Evolutionary conservation across 345 rosid genomes (phyloP).

Genomic region (Pistacia integerrima): DNA sequence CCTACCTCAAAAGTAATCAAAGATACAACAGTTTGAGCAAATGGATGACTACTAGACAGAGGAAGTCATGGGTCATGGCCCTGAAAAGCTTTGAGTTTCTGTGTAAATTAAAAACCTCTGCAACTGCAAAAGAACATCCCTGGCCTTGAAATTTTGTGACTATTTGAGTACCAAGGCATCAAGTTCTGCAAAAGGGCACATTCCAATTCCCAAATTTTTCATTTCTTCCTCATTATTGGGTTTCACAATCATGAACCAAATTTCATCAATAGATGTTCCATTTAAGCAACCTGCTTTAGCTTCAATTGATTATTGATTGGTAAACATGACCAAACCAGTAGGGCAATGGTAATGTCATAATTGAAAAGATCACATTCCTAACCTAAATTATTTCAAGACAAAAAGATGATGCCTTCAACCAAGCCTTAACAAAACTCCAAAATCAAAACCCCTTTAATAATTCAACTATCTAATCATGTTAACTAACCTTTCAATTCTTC

Average conservation of each 20-base stretch:
- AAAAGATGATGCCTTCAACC: background rate
- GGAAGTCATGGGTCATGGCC: background rate
- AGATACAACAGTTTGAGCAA: background rate
- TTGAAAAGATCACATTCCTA: background rate
- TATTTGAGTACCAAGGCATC: too few species aligned
- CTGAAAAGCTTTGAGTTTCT: background rate
- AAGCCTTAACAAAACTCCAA: constrained; percentile 2
- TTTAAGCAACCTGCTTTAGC: too few species aligned
- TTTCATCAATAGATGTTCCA: too few species aligned
- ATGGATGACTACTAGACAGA: background rate
- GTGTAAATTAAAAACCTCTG: too few species aligned
- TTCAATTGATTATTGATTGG: background rate
- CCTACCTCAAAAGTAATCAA: background rate
- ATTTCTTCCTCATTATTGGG: background rate
- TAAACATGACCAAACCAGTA: background rate
- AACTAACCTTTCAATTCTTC: constrained; percentile 7
- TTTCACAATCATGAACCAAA: background rate
- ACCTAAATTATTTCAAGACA: constrained; percentile 7
- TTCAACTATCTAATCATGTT: constrained; percentile 16
- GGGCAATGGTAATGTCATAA: background rate
- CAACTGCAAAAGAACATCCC: background rate
- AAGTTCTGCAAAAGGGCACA: too few species aligned
- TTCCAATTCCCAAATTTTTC: background rate
- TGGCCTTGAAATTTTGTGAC: background rate
- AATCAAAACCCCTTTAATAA: constrained; percentile 6